Evolutionary conservation across 1,284 basidiomycete genomes (phyloP).

Genomic region (Paramarasmius palmivorus): DNA sequence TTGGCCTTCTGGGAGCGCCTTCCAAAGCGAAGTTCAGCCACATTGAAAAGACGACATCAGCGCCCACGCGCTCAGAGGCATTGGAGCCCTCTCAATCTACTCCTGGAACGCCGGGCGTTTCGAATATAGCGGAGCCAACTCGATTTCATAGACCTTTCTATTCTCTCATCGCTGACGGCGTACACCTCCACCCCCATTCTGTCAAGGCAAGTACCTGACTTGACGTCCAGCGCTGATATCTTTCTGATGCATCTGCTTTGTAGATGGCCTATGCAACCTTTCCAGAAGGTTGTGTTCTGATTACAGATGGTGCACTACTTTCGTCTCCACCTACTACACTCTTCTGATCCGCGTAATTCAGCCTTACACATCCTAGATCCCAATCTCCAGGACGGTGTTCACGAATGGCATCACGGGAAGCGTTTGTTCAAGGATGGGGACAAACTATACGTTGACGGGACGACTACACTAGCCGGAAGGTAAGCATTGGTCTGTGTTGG

Average conservation of each 20-base stretch:
- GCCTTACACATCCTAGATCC: slow-evolving; percentile 90
- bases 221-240: not conserved
- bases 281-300: slow-evolving; percentile 83
- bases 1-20: slow-evolving; percentile 84
- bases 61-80: slow-evolving; percentile 11
- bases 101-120: slow-evolving; percentile 52
- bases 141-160: slow-evolving; percentile 78
- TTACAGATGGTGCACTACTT: slow-evolving; percentile 73
- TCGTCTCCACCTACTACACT: not conserved
- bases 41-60: slow-evolving; percentile 13
- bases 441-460: slow-evolving; percentile 81
- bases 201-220: slow-evolving; percentile 58
- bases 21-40: slow-evolving; percentile 36
- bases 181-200: slow-evolving; percentile 89
- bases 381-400: slow-evolving; percentile 77
- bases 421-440: slow-evolving; percentile 81
- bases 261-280: slow-evolving; percentile 84
- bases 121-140: slow-evolving; percentile 63
- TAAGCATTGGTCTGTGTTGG: slow-evolving; percentile 25
- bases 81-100: slow-evolving; percentile 2
- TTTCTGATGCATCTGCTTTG: slow-evolving; percentile 11
- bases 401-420: slow-evolving; percentile 84
- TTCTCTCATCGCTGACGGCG: slow-evolving; percentile 88
- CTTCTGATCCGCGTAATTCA: slow-evolving; percentile 27
- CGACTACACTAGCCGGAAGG: slow-evolving; percentile 87